Conservation (phyloP, 225 moss, liverwort and hornwort species). For the Sphagnum contortum region DNA sequence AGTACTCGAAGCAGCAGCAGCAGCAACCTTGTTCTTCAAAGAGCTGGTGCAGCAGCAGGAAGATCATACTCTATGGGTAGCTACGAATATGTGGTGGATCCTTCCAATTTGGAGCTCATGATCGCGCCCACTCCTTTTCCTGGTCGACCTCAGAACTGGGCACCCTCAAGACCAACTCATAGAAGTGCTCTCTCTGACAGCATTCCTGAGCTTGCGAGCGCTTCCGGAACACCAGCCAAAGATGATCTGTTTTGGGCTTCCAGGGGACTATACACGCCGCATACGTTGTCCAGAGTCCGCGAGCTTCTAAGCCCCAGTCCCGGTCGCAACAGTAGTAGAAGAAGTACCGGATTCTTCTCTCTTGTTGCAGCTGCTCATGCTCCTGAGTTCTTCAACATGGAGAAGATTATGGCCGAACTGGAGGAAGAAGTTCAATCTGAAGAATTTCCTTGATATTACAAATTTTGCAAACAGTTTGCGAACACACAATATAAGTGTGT, state of each 20-base stretch:
- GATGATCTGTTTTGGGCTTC: conserved; percentile 47
- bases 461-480: too few species aligned
- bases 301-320: too few species aligned
- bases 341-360: too few species aligned
- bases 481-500: too few species aligned
- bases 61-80: conserved; percentile 48
- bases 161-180: conserved; percentile 6
- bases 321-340: too few species aligned
- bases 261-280: conserved; percentile 14
- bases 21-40: conserved; percentile 4
- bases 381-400: too few species aligned
- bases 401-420: too few species aligned
- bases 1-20: too few species aligned
- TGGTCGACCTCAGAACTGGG: conserved; percentile 7
- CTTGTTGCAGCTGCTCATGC: too few species aligned
- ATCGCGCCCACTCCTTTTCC: conserved; percentile 45
- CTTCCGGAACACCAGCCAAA: conserved; percentile 27
- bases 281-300: too few species aligned
- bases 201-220: conserved; percentile 39
- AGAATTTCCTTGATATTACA: too few species aligned
- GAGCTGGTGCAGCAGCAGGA: conserved; percentile 5
- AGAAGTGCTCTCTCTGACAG: conserved; percentile 42
- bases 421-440: too few species aligned
- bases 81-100: conserved; percentile 37
- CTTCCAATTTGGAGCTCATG: conserved; percentile 39